Percentiles rank a stretch among this genome's conserved stretches.
phyloP scores from a whole-genome alignment of 2,329 filamentous ascomycete species.

The Fusarium incarnatum region DNA sequence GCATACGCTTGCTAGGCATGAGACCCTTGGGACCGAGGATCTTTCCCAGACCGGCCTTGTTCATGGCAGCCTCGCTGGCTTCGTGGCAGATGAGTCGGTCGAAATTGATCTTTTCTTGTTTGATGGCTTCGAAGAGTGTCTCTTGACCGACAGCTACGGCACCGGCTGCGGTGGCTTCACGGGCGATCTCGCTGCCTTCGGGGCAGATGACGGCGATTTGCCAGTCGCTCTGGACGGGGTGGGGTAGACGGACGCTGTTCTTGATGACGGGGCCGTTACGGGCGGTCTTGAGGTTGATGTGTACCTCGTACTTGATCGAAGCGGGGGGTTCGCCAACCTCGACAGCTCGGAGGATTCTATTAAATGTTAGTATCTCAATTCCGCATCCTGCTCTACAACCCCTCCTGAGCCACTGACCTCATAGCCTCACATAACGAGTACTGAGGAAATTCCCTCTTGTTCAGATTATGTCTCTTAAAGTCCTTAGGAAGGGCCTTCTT shows the following conservation, averaged over 20 bases:
- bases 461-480: slow-evolving; percentile 74
- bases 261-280: slow-evolving; percentile 90
- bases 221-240: slow-evolving; percentile 88
- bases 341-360: slow-evolving; percentile 87
- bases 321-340: slow-evolving; percentile 86
- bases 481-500: slow-evolving; percentile 73
- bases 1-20: slow-evolving; percentile 90
- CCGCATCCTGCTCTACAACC: not conserved
- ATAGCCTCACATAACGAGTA: slow-evolving; percentile 93
- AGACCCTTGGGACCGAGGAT: slow-evolving; percentile 89
- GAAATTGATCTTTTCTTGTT: slow-evolving; percentile 81
- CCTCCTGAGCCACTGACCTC: slow-evolving; percentile 60
- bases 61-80: slow-evolving; percentile 80
- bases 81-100: slow-evolving; percentile 89
- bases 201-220: slow-evolving; percentile 91
- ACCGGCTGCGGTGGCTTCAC: slow-evolving; percentile 80
- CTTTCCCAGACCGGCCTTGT: slow-evolving; percentile 82
- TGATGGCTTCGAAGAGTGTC: slow-evolving; percentile 82
- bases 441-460: slow-evolving; percentile 70
- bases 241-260: slow-evolving; percentile 87
- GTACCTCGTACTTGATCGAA: slow-evolving; percentile 86
- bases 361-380: slow-evolving; percentile 10
- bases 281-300: slow-evolving; percentile 82
- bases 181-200: slow-evolving; percentile 79
- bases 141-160: slow-evolving; percentile 88